phyloP scores from a whole-genome alignment of 2,329 filamentous ascomycete genomes.

The Lizonia empirigonia region DNA sequence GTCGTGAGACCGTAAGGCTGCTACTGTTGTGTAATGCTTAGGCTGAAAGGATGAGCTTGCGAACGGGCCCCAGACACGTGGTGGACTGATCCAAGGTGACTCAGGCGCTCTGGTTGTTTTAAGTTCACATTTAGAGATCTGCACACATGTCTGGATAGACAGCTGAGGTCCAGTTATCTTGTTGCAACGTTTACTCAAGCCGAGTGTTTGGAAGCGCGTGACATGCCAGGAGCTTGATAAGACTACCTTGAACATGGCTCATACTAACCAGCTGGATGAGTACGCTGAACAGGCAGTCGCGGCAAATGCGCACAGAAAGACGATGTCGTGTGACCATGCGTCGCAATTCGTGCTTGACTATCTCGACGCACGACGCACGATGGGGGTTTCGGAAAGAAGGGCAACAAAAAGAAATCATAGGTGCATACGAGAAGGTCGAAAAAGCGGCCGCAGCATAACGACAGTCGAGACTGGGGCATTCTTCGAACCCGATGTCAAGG shows the following conservation, averaged over 20 bases:
- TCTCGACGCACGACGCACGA: slow-evolving; percentile 9
- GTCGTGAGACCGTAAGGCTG: slow-evolving; percentile 1
- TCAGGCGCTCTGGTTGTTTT: background rate
- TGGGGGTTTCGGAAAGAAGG: slow-evolving; percentile 5
- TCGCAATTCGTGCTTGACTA: slow-evolving; percentile 7
- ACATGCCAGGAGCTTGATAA: too few species aligned
- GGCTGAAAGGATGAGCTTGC: background rate
- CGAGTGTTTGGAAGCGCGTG: too few species aligned
- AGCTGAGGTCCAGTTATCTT: background rate
- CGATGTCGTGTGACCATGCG: slow-evolving; percentile 6
- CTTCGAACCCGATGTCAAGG: background rate
- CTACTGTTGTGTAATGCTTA: slow-evolving; percentile 1
- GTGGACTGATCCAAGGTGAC: slow-evolving; percentile 5
- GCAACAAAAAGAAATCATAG: slow-evolving; percentile 15
- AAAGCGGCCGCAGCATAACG: slow-evolving; percentile 8
- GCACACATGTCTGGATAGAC: background rate
- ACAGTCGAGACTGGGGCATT: slow-evolving; percentile 1
- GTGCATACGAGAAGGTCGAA: slow-evolving; percentile 8
- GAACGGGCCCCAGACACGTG: slow-evolving; percentile 6
- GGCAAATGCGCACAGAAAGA: slow-evolving; percentile 7
- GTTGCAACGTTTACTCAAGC: background rate
- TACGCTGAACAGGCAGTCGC: background rate
- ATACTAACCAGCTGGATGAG: background rate
- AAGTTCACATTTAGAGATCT: background rate
- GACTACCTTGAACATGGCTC: background rate